These are phyloP conservation scores for Pseudogymnoascus sp. DNA, from an alignment of 2,329 filamentous ascomycete species.

Conservation along the genomic window DNA sequence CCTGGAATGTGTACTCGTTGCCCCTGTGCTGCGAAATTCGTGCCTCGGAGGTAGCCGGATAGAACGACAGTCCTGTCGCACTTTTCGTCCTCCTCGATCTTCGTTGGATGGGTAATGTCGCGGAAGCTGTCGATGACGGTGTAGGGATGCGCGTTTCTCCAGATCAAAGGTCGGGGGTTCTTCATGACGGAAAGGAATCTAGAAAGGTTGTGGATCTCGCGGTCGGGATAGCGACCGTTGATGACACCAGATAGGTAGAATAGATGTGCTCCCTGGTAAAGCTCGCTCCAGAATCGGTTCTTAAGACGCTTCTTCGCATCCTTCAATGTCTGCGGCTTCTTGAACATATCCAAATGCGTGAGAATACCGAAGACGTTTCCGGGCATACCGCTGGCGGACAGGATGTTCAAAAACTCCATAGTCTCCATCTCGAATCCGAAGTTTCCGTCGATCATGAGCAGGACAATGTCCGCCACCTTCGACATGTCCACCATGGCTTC, in stretches of 20 bases:
- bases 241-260: conserved; percentile 96
- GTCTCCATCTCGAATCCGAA: conserved; percentile 99
- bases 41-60: conserved; percentile 89
- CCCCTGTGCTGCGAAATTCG: conserved; percentile 81
- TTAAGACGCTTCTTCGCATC: conserved; percentile 95
- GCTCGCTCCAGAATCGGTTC: conserved; percentile 90
- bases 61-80: conserved; percentile 87
- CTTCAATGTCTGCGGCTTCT: conserved; percentile 84
- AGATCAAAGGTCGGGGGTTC: conserved; percentile 90
- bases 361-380: conserved; percentile 97
- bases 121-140: conserved; percentile 88
- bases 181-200: conserved; percentile 98
- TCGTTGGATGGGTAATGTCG: conserved; percentile 88
- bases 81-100: conserved; percentile 79
- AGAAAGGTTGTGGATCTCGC: conserved; percentile 91
- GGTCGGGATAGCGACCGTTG: conserved; percentile 92
- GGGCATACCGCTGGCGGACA: conserved; percentile 94
- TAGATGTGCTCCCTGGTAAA: conserved; percentile 94
- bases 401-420: conserved; percentile 95
- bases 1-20: conserved; percentile 90
- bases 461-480: conserved; percentile 93
- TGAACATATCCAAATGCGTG: conserved; percentile 92
- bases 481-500: conserved; percentile 95
- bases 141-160: conserved; percentile 95
- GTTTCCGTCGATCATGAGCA: conserved; percentile 98